Conservation (phyloP, 208 protist species). For the Zelonia costaricensis region DNA sequence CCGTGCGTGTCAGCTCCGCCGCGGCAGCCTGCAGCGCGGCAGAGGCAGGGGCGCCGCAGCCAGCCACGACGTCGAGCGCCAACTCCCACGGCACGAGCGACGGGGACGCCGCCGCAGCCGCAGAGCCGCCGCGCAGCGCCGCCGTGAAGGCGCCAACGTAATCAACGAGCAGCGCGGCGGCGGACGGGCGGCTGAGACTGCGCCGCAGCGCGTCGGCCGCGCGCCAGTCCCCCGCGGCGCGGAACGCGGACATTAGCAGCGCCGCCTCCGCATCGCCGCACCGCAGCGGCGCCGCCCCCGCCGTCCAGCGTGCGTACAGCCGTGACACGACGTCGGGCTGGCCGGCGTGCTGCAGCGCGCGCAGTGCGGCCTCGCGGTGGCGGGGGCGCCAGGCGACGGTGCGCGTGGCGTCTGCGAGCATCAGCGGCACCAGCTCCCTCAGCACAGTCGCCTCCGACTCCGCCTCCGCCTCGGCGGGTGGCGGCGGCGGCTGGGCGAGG, state of each 20-base stretch:
- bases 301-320: constrained; percentile 18
- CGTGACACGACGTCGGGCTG: constrained; percentile 1
- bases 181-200: background rate
- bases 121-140: background rate
- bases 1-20: constrained; percentile 4
- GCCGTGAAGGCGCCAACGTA: constrained; percentile 18
- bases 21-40: constrained; percentile 5
- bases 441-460: constrained; percentile 7
- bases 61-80: constrained; percentile 16
- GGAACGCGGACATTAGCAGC: constrained; percentile 25
- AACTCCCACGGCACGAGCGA: constrained; percentile 26
- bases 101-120: background rate
- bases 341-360: constrained; percentile 1
- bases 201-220: constrained; percentile 19
- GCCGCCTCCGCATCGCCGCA: constrained; percentile 11
- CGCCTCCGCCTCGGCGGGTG: background rate
- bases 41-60: background rate
- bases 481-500: constrained; percentile 19
- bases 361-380: constrained; percentile 23
- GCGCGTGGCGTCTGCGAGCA: constrained; percentile 25
- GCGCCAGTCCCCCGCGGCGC: constrained; percentile 23
- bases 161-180: constrained; percentile 6
- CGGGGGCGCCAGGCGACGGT: constrained; percentile 21
- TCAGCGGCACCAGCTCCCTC: constrained; percentile 27
- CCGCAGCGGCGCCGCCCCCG: background rate